Base-by-base conservation (phyloP, 2,329 filamentous ascomycete genomes). In the Ramichloridium luteum region DNA sequence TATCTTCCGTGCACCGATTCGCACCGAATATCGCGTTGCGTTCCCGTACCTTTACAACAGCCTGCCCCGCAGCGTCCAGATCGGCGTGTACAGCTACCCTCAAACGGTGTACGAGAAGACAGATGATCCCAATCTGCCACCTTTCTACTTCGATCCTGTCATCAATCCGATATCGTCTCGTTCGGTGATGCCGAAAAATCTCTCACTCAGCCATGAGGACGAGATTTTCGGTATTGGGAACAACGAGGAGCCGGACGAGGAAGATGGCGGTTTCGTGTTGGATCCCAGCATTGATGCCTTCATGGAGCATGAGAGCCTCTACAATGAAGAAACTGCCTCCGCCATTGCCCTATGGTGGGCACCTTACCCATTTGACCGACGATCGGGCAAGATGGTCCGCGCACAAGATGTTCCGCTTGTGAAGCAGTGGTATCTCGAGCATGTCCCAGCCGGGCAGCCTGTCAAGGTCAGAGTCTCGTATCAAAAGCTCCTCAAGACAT, bases 311-410 rank as follows among this genome's bases (percentile, higher is more conserved):
- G 82, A 96, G 49, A 81, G 90, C 22, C 64, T 98, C 2, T 88
- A 85, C 50, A 94, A 80, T 3, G 74, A 80, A 11, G 83, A 96
- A 38, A 98, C 90, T 4, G 73, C 86, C 3, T 79, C 84, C 9
- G 92, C 90, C 2, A 93, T 98, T 43, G 76, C 84, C 30, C 64
- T 98, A 13, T 98, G 90, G 88, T 98, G 92, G 92, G 88, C 90
- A 16, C 92, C 90, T 14, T 93, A 82, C 54, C 90, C 92, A 1
- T 98, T 98, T 55, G 78, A 98, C 58, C 77, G 85, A 49, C 74
- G 90, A 35, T 96, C 90, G 23, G 90, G 90, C 20, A 80, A 77
- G 44, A 98, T 94, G 86, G 86, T 96, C 38, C 76, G 92, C 32
- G 90, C 90, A 9, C 86, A 98, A 58, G 92, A 98, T 57, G 90